A percentile compares a stretch with the other conserved stretches of the same genome.
phyloP scores from a whole-genome alignment of 108 stramenopile species.

The Fragilariopsis cylindrus region DNA sequence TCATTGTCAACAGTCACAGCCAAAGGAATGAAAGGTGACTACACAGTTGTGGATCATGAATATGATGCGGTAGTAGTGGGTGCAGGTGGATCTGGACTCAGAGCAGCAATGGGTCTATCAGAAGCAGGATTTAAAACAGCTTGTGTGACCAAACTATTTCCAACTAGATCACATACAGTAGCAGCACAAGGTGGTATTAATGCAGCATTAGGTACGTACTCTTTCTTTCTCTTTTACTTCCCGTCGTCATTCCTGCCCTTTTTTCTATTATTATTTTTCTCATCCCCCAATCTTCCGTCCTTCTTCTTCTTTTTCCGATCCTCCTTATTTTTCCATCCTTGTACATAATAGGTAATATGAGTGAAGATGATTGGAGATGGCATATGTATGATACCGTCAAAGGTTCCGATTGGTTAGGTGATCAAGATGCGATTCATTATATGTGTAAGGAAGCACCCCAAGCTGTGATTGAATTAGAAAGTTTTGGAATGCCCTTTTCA shows the following conservation, averaged over 20 bases:
- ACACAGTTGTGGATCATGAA: slow-evolving; percentile 94
- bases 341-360: slow-evolving; percentile 71
- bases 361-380: slow-evolving; percentile 97
- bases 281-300: not conserved
- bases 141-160: slow-evolving; percentile 99
- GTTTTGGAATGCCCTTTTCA: slow-evolving; percentile 92
- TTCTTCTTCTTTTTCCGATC: slow-evolving; percentile 42
- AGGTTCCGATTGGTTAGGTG: slow-evolving; percentile 98
- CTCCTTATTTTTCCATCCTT: slow-evolving; percentile 45
- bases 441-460: slow-evolving; percentile 99
- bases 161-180: slow-evolving; percentile 98
- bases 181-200: slow-evolving; percentile 99
- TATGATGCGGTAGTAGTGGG: slow-evolving; percentile 99
- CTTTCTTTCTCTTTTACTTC: not conserved
- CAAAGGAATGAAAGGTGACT: slow-evolving; percentile 48
- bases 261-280: not conserved
- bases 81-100: slow-evolving; percentile 96
- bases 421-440: slow-evolving; percentile 99
- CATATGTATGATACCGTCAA: slow-evolving; percentile 99
- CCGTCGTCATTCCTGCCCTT: no score
- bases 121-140: slow-evolving; percentile 99
- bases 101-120: slow-evolving; percentile 98
- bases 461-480: slow-evolving; percentile 97
- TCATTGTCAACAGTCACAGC: not conserved
- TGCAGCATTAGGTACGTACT: slow-evolving; percentile 88